Conservation (phyloP, 805 yeast genomes). For the Tetrapisispora arboricola region DNA sequence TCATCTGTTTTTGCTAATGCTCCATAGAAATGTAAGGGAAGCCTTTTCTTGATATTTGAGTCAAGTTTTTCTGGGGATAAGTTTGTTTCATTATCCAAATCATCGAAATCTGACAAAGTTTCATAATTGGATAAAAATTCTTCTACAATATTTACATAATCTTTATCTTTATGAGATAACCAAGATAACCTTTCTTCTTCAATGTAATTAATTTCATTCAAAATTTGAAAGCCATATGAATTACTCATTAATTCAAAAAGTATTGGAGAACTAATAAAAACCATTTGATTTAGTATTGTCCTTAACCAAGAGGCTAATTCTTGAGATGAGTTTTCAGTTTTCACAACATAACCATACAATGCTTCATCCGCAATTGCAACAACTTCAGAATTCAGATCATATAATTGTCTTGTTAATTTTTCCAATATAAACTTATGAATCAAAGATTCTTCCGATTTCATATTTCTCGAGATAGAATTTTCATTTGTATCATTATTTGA, state of each 20-base stretch:
- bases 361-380: conserved; percentile 46
- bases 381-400: conserved; percentile 52
- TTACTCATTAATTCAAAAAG: conserved; percentile 55
- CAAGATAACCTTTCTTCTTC: conserved; percentile 59
- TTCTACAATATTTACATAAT: conserved; percentile 43
- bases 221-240: conserved; percentile 57
- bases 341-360: conserved; percentile 41
- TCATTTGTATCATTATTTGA: neutral
- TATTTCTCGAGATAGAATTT: neutral
- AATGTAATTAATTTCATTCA: conserved; percentile 49
- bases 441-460: neutral
- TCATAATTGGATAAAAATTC: conserved; percentile 17
- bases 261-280: conserved; percentile 44
- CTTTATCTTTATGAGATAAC: conserved; percentile 39
- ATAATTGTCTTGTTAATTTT: conserved; percentile 53
- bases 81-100: neutral
- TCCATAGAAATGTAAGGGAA: conserved; percentile 68
- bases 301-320: conserved; percentile 16
- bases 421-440: conserved; percentile 9
- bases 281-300: conserved; percentile 34
- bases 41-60: conserved; percentile 7
- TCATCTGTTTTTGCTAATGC: conserved; percentile 71
- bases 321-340: conserved; percentile 27
- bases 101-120: neutral
- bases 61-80: neutral